Conservation (phyloP, 2,329 filamentous ascomycete genomes). For the Trichoderma sp. region DNA sequence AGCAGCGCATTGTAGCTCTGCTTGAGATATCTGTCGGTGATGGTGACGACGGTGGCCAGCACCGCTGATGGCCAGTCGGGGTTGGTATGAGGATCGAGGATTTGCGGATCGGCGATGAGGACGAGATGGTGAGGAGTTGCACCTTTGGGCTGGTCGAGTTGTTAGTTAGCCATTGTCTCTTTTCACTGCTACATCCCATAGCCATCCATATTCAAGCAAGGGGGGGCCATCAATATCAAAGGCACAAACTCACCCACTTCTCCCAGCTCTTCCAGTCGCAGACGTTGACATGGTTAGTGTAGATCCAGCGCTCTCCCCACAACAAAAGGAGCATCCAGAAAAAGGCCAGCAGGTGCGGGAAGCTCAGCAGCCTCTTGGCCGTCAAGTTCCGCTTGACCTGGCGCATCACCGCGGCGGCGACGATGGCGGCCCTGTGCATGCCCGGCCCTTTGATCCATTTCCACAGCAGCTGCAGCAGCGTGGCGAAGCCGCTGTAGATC, state of each 20-base stretch:
- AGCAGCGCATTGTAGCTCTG: slow-evolving; percentile 80
- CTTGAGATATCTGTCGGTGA: slow-evolving; percentile 88
- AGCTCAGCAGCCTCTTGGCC: slow-evolving; percentile 52
- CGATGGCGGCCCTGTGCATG: slow-evolving; percentile 33
- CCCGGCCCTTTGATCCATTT: slow-evolving; percentile 44
- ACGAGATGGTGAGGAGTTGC: slow-evolving; percentile 80
- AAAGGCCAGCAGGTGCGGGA: slow-evolving; percentile 65
- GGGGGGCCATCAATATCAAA: neutral
- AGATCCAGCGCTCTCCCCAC: slow-evolving; percentile 82
- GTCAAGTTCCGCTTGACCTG: slow-evolving; percentile 44
- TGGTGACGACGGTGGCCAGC: slow-evolving; percentile 49
- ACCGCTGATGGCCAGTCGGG: slow-evolving; percentile 69
- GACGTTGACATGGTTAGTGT: slow-evolving; percentile 63
- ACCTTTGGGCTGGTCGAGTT: slow-evolving; percentile 61
- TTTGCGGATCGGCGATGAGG: slow-evolving; percentile 85
- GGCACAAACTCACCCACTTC: slow-evolving; percentile 68
- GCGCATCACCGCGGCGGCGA: slow-evolving; percentile 30
- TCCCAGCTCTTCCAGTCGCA: slow-evolving; percentile 91
- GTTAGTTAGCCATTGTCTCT: neutral
- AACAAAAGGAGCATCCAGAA: slow-evolving; percentile 76
- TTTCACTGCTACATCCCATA: neutral
- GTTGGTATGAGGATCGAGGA: slow-evolving; percentile 94
- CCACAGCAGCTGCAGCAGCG: slow-evolving; percentile 34
- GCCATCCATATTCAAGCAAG: neutral
- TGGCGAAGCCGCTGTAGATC: slow-evolving; percentile 24